phyloP scores from a whole-genome alignment of 2,329 filamentous ascomycete species.

The Fusarium sp. region DNA sequence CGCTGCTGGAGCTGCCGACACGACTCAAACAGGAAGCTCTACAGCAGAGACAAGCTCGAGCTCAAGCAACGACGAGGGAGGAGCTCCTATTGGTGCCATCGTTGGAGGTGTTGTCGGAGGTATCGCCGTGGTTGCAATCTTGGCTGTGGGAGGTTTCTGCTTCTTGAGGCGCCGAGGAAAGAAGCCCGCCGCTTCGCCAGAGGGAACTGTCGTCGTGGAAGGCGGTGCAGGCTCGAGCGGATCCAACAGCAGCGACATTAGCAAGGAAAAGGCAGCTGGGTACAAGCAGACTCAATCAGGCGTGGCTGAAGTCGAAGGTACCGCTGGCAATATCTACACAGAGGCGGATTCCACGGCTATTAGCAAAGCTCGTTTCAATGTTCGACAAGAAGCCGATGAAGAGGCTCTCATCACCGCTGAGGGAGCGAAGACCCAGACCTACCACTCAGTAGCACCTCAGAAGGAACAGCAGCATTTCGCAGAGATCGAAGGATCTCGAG shows the following conservation, averaged over 20 bases:
- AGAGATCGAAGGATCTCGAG: not conserved
- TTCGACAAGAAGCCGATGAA: not conserved
- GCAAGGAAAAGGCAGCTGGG: not conserved
- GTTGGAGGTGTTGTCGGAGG: slow-evolving; percentile 35
- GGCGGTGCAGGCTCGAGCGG: not conserved
- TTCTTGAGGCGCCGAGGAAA: slow-evolving; percentile 23
- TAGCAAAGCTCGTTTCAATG: not conserved
- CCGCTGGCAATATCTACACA: slow-evolving; percentile 13
- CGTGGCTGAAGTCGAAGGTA: slow-evolving; percentile 12
- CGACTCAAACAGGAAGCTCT: slow-evolving; percentile 1
- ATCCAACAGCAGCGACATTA: not conserved
- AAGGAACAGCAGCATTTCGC: not conserved
- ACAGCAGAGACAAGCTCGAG: not conserved
- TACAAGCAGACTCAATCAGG: not conserved
- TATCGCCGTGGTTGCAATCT: slow-evolving; percentile 24
- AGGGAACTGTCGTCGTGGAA: not conserved
- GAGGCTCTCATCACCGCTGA: not conserved
- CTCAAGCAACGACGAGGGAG: not conserved
- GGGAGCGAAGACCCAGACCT: not conserved
- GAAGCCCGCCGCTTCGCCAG: not conserved
- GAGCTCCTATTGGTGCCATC: slow-evolving; percentile 20
- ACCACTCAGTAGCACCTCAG: not conserved
- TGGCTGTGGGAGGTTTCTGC: slow-evolving; percentile 20
- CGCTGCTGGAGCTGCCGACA: not conserved
- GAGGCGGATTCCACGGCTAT: slow-evolving; percentile 10